Percentiles rank a stretch among this genome's conserved stretches.
Conservation (phyloP, 176 grass and related monocot genomes). For the Elymus sibiricus region DNA sequence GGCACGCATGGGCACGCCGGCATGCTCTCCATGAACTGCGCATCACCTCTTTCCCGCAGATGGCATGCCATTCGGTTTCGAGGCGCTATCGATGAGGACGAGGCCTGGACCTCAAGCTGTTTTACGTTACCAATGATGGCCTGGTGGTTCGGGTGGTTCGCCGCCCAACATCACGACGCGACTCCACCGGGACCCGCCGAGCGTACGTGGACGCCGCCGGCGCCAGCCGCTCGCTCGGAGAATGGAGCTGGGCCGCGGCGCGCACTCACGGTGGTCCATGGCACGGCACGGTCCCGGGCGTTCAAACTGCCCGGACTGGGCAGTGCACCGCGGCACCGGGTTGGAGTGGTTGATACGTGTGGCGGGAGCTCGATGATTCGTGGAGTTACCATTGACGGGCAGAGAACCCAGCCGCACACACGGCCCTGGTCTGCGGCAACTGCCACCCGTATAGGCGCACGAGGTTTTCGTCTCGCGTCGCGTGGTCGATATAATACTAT, state of each 20-base stretch:
- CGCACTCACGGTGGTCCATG: background rate
- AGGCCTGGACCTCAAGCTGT: background rate
- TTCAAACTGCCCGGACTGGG: background rate
- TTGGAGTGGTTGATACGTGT: slow-evolving; percentile 1
- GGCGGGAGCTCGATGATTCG: background rate
- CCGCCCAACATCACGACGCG: background rate
- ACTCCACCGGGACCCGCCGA: background rate
- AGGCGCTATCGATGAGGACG: background rate
- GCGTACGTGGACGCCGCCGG: slow-evolving; percentile 19
- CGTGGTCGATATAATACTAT: background rate
- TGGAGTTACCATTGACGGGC: no score
- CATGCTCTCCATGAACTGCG: background rate
- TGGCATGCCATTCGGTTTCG: background rate
- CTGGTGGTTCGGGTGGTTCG: background rate
- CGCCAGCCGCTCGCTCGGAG: background rate
- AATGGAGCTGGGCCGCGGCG: background rate
- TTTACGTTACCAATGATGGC: background rate
- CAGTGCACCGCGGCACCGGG: background rate
- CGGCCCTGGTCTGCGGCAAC: background rate
- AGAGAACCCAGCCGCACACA: no score
- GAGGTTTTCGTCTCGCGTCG: background rate
- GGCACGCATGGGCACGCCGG: no score
- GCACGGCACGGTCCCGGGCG: background rate
- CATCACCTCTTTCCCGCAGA: background rate
- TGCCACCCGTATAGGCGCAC: background rate